phyloP scores from a whole-genome alignment of 345 rosid genomes.

The Lumnitzera racemosa region DNA sequence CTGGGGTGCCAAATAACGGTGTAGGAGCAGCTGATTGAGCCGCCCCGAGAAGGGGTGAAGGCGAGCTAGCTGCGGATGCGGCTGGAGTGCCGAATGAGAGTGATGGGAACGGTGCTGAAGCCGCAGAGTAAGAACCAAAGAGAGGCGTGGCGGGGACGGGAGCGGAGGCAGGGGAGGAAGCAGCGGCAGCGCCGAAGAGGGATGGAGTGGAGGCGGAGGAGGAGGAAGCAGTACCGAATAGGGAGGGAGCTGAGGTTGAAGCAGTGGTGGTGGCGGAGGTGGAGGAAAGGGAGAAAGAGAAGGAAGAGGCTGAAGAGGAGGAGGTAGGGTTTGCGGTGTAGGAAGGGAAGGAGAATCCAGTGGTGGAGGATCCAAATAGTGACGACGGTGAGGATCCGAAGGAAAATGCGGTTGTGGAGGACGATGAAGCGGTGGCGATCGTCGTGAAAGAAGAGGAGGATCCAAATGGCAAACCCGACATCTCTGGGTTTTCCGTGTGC shows the following conservation, averaged over 20 bases:
- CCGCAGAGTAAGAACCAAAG: constrained; percentile 19
- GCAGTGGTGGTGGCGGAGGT: constrained; percentile 6
- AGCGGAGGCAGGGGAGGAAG: constrained; percentile 13
- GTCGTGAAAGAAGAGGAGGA: constrained; percentile 31
- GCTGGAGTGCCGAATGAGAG: constrained; percentile 7
- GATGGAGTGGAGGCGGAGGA: background rate
- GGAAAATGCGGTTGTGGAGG: constrained; percentile 8
- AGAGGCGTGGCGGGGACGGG: constrained; percentile 18
- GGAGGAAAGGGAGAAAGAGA: constrained; percentile 11
- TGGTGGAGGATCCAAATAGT: constrained; percentile 20
- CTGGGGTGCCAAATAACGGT: constrained; percentile 4
- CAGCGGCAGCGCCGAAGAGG: constrained; percentile 1
- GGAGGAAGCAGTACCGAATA: constrained; percentile 11
- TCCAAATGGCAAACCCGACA: constrained; percentile 36
- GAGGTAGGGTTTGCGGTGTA: constrained; percentile 11
- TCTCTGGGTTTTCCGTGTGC: background rate
- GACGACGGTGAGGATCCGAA: constrained; percentile 31
- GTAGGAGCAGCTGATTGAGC: constrained; percentile 6
- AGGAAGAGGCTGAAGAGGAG: constrained; percentile 7
- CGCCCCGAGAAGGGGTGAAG: constrained; percentile 12
- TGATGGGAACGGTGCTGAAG: constrained; percentile 14
- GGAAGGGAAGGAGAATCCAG: constrained; percentile 10
- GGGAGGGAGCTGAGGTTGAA: background rate
- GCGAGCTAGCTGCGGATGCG: constrained; percentile 16
- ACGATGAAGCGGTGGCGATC: constrained; percentile 27